phyloP scores from a whole-genome alignment of 257 asterid species.

The Solanum appendiculatum region DNA sequence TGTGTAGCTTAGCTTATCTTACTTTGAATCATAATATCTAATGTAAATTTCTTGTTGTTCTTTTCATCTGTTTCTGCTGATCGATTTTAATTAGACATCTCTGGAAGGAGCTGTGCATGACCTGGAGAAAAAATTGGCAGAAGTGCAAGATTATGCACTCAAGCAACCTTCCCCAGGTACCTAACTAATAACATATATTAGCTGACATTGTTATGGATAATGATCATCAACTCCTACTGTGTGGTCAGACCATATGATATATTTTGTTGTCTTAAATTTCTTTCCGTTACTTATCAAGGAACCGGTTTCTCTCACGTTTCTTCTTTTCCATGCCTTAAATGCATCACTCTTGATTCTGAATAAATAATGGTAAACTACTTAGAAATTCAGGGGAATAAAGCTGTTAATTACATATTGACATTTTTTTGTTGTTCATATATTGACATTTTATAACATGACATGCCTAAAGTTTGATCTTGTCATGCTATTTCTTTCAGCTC shows the following conservation, averaged over 20 bases:
- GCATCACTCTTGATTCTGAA: neutral
- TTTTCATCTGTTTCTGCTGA: slow-evolving; percentile 3
- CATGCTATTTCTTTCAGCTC: slow-evolving; percentile 45
- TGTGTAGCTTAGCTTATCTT: slow-evolving; percentile 12
- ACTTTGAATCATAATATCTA: neutral
- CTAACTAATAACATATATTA: neutral
- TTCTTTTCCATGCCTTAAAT: neutral
- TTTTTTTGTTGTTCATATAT: neutral
- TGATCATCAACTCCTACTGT: neutral
- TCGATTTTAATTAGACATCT: slow-evolving; percentile 32
- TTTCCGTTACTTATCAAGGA: neutral
- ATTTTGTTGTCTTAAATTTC: neutral
- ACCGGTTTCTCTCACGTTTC: neutral
- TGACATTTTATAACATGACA: neutral
- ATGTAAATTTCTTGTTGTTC: neutral
- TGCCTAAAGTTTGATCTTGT: neutral
- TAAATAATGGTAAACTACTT: neutral
- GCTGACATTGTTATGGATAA: neutral
- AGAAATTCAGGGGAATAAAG: neutral
- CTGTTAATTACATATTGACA: neutral
- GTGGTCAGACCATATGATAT: neutral
- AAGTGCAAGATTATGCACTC: slow-evolving; percentile 61
- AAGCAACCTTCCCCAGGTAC: slow-evolving; percentile 87
- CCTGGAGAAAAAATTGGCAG: slow-evolving; percentile 65
- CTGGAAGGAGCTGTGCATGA: slow-evolving; percentile 48